A percentile compares a stretch with the other conserved stretches of the same genome.
These are phyloP conservation scores for Diaporthe humulicola DNA, from an alignment of 2,329 filamentous ascomycete species.

Conservation along the genomic window DNA sequence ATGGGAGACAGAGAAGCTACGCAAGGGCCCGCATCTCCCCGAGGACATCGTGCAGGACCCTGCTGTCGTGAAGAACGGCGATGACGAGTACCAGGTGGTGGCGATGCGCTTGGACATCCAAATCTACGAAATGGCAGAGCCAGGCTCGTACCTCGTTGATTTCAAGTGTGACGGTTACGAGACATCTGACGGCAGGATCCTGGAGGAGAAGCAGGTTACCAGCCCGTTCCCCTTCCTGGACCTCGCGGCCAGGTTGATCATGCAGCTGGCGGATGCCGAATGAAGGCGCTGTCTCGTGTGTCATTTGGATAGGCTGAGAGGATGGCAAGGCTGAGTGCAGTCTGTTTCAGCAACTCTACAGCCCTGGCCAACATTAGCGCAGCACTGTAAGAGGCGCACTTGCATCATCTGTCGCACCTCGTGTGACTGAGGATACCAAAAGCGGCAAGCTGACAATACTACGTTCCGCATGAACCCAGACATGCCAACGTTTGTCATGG, in stretches of 20 bases:
- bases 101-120: constrained; percentile 97
- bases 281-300: constrained; percentile 47
- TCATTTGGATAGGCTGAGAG: not conserved
- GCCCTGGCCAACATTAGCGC: not conserved
- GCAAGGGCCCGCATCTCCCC: constrained; percentile 52
- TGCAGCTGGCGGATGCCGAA: constrained; percentile 89
- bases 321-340: not conserved
- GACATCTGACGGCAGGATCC: constrained; percentile 76
- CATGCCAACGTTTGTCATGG: not conserved
- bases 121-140: constrained; percentile 88
- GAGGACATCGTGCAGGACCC: constrained; percentile 45
- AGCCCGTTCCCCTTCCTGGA: constrained; percentile 97
- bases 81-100: constrained; percentile 75
- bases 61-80: constrained; percentile 53
- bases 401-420: not conserved
- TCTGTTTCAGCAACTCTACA: not conserved
- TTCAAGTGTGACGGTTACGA: constrained; percentile 99
- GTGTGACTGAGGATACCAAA: not conserved
- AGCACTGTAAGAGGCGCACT: not conserved
- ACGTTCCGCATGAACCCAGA: not conserved
- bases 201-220: constrained; percentile 94
- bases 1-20: constrained; percentile 80
- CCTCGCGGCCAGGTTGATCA: constrained; percentile 90
- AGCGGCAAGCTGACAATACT: not conserved
- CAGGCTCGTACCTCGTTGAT: constrained; percentile 93